phyloP scores from a whole-genome alignment of 352 stramenopile genomes.

The Globisporangium canariense region DNA sequence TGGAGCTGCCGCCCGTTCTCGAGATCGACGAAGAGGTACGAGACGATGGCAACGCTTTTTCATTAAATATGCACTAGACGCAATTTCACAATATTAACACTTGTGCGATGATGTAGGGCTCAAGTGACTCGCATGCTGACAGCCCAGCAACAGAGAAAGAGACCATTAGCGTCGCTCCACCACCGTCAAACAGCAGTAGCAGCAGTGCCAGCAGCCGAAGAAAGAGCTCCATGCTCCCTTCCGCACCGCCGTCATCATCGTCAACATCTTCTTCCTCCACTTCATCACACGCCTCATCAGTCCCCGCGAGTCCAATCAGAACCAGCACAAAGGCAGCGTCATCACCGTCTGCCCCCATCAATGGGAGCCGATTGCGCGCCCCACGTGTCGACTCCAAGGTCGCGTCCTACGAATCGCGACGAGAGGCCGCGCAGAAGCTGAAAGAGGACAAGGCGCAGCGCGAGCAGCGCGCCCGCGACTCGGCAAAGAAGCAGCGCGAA shows the following conservation, averaged over 20 bases:
- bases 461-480: conserved; percentile 54
- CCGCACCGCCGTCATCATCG: conserved; percentile 2
- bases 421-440: conserved; percentile 57
- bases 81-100: neutral
- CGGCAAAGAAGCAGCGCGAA: conserved; percentile 64
- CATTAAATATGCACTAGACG: neutral
- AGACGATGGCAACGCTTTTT: neutral
- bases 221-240: neutral
- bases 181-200: neutral
- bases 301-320: conserved; percentile 9
- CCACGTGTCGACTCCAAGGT: conserved; percentile 14
- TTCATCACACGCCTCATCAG: neutral
- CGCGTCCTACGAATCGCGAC: conserved; percentile 48
- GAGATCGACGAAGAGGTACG: conserved; percentile 48
- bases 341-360: conserved; percentile 22
- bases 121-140: conserved; percentile 17
- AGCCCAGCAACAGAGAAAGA: conserved; percentile 19
- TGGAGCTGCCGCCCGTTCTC: conserved; percentile 36
- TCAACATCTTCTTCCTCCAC: neutral
- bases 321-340: conserved; percentile 23
- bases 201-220: neutral
- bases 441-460: conserved; percentile 69
- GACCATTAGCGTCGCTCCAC: neutral
- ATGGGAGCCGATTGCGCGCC: conserved; percentile 26
- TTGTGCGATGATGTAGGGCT: conserved; percentile 8